Percentiles rank a stretch among this genome's conserved stretches.
Evolutionary conservation across 1,284 basidiomycete genomes (phyloP).

Genomic region (Microbotryum lychnidis-dioicae): DNA sequence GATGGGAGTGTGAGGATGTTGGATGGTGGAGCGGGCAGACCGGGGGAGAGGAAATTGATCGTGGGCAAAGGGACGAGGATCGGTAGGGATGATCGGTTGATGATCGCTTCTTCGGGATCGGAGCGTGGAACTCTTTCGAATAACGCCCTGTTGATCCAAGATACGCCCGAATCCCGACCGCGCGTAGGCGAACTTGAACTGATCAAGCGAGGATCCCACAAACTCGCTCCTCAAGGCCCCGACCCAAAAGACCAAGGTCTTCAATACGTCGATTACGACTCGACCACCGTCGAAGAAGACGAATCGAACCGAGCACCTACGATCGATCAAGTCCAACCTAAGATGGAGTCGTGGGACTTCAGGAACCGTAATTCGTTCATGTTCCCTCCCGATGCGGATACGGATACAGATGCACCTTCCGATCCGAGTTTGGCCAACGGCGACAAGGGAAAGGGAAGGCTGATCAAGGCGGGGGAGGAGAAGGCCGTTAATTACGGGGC

Average conservation of each 20-base stretch:
- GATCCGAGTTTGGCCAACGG: neutral
- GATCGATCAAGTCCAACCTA: constrained; percentile 19
- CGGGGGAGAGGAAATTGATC: constrained; percentile 40
- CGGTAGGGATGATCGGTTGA: constrained; percentile 18
- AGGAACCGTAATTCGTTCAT: constrained; percentile 88
- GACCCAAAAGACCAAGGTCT: constrained; percentile 9
- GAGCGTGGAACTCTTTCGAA: constrained; percentile 13
- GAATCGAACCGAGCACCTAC: constrained; percentile 33
- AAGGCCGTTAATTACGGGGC: constrained; percentile 65
- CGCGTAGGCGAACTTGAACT: constrained; percentile 27
- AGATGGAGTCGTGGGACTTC: constrained; percentile 78
- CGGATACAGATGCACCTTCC: constrained; percentile 48
- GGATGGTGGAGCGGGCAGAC: constrained; percentile 39
- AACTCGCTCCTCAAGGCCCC: constrained; percentile 5
- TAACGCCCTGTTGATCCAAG: constrained; percentile 39
- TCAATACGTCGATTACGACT: constrained; percentile 57
- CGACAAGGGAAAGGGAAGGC: constrained; percentile 42
- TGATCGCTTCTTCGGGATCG: constrained; percentile 14
- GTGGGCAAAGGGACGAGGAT: constrained; percentile 29
- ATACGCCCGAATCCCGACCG: constrained; percentile 36
- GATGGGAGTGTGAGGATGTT: constrained; percentile 37
- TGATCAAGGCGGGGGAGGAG: constrained; percentile 46
- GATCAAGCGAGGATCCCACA: constrained; percentile 29
- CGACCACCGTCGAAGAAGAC: constrained; percentile 35
- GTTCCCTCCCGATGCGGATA: constrained; percentile 83